Base-by-base conservation (phyloP, 2,329 filamentous ascomycete genomes). In the Penicillium janthinellum region DNA sequence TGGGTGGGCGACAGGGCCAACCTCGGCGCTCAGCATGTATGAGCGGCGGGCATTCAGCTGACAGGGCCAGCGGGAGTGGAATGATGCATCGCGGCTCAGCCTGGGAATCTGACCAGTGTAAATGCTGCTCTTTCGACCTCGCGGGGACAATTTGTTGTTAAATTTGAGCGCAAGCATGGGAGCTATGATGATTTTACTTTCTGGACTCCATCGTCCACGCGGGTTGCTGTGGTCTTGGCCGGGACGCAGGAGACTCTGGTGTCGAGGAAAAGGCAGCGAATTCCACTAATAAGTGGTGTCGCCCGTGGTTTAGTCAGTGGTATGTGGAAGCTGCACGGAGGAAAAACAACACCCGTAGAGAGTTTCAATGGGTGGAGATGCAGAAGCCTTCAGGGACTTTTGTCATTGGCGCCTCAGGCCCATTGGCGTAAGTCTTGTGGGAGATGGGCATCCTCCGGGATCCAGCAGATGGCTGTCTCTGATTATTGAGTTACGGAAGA, bases 41-140 rank as follows among this genome's bases (percentile, higher is more conserved):
- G 34, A 20, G 20, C 76, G 1, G 79, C 79, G 0, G 80, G 77
- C 0, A 63, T 83, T 28, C 75, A 76, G 56, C 63, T 80, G 6
- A 64, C 73, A 2, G 76, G 68, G 4, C 69, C 74, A 0, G 74
- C 71, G 5, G 77, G 78, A 37, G 47, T 15, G 28, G 28, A 17
- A 22, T 50, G 47, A 28, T 15, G n/a, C 28, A 50, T 50, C 17
- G 47, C 47, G n/a, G 31, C 47, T 50, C 47, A 50, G 10, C 31
- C 47, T 5, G 47, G 28, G 2, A 22, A 50, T 37, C 22, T 50
- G 2, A 37, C 15, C 8, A 20, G 5, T 2, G n/a, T 50, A 1
- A 28, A 50, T 22, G 47, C 47, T 11, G 47, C 31, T 3, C 12
- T 50, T 7, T 35, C 47, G 5, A 35, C 31, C 11, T 35, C n/a